Base-by-base conservation (phyloP, 208 protist species). In the Acanthamoeba triangularis region DNA sequence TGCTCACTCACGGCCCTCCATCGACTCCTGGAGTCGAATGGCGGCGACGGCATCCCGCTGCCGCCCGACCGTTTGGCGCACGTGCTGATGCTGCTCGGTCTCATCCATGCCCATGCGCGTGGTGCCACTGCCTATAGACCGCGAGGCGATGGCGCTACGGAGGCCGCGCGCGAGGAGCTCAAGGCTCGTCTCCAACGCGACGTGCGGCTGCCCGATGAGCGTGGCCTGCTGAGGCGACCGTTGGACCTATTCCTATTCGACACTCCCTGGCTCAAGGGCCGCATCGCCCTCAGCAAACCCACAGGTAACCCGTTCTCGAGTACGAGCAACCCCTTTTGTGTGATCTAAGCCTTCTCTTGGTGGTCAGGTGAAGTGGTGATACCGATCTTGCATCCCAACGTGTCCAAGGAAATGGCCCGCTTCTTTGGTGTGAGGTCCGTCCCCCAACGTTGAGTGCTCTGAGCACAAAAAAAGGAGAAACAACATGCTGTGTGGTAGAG, bases 251-350 rank as follows among this genome's bases (percentile, higher is more conserved):
- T 76, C 63, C 33, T 92, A 2, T 92, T 92, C 37, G 85, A 92
- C 41, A 92, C 85, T 20, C 85, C 85, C 20, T 92, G 85, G 85
- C 54, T 92, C 56, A 92, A 92, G 33, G 56, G 85, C 37, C 85
- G 85, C 54, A 63, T 92, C n/a, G 63, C 59, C 37, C 63, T 92
- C 37, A 72, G 1, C 72, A 20, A 30, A 47, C 35, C 35, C 20
- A 61, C 44, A 30, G 56, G 44, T 30, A 44, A n/a, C 8, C 4
- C 14, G 5, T 37, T 7, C 41, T 76, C n/a, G n/a, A n/a, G 18
- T 63, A 28, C 23, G 10, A 16, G 6, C 69, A n/a, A 16, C 33
- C 85, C 18, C 35, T 30, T 23, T 16, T 5, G 72, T 49, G 37
- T 37, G 11, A 13, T 18, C 23, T 10, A 84, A 3, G 44, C 74